Percentiles rank a stretch among this genome's conserved stretches.
These are phyloP conservation scores for Heterobasidion annosum DNA, from an alignment of 1,284 basidiomycete species.

Conservation along the genomic window DNA sequence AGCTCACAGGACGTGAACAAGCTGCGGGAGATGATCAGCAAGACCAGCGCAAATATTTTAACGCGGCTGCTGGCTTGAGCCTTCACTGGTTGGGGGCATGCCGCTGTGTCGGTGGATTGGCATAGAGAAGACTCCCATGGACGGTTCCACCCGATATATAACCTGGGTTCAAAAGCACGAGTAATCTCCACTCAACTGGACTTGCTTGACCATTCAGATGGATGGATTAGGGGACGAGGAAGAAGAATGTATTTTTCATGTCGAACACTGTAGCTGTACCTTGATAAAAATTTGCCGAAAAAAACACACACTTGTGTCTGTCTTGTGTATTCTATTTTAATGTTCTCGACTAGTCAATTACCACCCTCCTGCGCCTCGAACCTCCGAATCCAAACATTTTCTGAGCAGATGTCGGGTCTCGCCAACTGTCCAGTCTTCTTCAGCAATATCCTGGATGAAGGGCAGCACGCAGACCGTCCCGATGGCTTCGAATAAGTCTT, in stretches of 20 bases:
- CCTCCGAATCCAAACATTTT: constrained; percentile 20
- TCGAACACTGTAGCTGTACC: too few relatives aligned
- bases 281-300: too few relatives aligned
- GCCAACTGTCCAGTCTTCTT: constrained; percentile 6
- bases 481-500: constrained; percentile 74
- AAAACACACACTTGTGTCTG: not conserved
- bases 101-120: not conserved
- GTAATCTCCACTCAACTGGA: constrained; percentile 7
- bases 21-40: constrained; percentile 77
- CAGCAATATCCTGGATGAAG: constrained; percentile 24
- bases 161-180: not conserved
- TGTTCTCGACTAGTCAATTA: not conserved
- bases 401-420: constrained; percentile 8
- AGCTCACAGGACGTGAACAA: constrained; percentile 76
- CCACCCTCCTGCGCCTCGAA: constrained; percentile 15
- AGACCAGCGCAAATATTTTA: constrained; percentile 80
- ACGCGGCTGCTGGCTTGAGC: constrained; percentile 72
- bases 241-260: not conserved
- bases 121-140: not conserved
- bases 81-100: not conserved
- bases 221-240: not conserved
- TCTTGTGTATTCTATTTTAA: not conserved
- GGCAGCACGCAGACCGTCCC: constrained; percentile 64
- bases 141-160: not conserved
- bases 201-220: constrained; percentile 10